These are phyloP conservation scores for Stentor coeruleus DNA, from an alignment of 73 alveolate genomes.

Conservation along the genomic window DNA sequence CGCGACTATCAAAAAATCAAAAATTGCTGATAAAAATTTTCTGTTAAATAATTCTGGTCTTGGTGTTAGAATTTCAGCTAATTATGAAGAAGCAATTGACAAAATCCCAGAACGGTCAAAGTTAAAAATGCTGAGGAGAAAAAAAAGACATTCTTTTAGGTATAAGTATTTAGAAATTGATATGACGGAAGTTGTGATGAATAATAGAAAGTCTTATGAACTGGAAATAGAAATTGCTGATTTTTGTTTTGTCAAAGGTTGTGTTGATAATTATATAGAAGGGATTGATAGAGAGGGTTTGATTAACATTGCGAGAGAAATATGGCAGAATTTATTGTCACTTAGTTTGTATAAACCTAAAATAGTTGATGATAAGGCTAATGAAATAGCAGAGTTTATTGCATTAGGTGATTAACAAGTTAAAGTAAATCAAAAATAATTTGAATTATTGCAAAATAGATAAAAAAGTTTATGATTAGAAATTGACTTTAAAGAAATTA, in stretches of 20 bases:
- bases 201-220: not conserved
- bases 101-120: not conserved
- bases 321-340: not conserved
- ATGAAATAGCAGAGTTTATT: not conserved
- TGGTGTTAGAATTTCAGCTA: not conserved
- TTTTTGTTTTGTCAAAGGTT: not conserved
- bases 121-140: not conserved
- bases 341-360: not conserved
- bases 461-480: too few relatives aligned
- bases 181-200: not conserved
- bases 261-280: not conserved
- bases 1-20: not conserved
- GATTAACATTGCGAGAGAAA: not conserved
- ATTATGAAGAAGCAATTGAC: not conserved
- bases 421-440: not conserved
- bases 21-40: not conserved
- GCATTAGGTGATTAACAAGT: not conserved
- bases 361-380: not conserved
- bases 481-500: too few relatives aligned
- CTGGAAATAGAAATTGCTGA: conserved; percentile 3
- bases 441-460: not conserved
- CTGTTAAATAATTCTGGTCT: conserved; percentile 6
- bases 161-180: not conserved
- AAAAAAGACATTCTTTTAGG: not conserved
- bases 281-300: not conserved